phyloP scores from a whole-genome alignment of 208 protist genomes.

The Angomonas deanei region DNA sequence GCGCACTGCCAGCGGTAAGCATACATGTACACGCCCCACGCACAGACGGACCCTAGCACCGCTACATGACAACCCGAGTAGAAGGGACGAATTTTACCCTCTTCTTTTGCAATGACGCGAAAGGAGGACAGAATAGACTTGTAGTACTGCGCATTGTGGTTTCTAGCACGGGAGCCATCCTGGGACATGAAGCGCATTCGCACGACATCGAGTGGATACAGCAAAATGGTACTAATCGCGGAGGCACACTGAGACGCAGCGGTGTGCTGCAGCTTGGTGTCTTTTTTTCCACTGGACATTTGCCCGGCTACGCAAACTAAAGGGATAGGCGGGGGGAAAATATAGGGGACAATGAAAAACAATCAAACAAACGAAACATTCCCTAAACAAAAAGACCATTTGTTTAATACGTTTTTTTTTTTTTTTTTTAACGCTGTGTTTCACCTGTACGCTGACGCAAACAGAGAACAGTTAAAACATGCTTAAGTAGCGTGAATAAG shows the following conservation, averaged over 20 bases:
- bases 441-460: too few species aligned
- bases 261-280: constrained; percentile 20
- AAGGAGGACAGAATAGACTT: constrained; percentile 23
- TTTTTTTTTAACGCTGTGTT: too few species aligned
- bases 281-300: not conserved
- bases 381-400: not conserved
- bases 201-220: constrained; percentile 82
- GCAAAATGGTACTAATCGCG: constrained; percentile 32
- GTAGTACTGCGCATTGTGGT: constrained; percentile 60
- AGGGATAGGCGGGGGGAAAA: not conserved
- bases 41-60: constrained; percentile 35
- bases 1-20: constrained; percentile 57
- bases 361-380: not conserved
- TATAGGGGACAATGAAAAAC: not conserved
- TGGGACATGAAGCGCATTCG: constrained; percentile 79
- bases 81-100: constrained; percentile 36
- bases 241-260: constrained; percentile 37
- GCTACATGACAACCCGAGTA: constrained; percentile 56
- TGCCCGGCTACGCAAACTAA: not conserved
- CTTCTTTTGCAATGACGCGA: constrained; percentile 27
- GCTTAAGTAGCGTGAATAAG: not conserved
- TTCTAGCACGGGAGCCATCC: constrained; percentile 38
- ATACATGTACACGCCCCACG: constrained; percentile 84
- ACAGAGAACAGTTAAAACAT: not conserved
- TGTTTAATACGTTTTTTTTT: too few species aligned